These are phyloP conservation scores for Quercus dentata DNA, from an alignment of 306 rosid species.

Conservation along the genomic window DNA sequence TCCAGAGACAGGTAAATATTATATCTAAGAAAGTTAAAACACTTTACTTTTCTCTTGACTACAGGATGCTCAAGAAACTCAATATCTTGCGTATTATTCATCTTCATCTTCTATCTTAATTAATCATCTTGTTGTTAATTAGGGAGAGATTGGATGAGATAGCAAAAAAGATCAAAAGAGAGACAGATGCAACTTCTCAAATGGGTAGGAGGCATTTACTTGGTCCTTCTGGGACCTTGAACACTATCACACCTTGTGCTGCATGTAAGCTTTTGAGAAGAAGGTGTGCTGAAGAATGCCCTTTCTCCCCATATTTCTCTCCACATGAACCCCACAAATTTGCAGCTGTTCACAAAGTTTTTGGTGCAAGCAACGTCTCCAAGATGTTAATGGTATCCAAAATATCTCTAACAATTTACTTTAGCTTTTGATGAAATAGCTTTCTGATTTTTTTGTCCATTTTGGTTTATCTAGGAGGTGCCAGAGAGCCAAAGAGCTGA, in stretches of 20 bases:
- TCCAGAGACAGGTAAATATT: constrained; percentile 47
- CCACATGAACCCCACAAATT: constrained; percentile 91
- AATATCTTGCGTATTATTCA: neutral
- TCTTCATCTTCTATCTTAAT: neutral
- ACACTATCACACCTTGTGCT: constrained; percentile 87
- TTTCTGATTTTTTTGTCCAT: neutral
- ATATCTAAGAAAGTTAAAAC: neutral
- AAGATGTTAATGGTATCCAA: constrained; percentile 68
- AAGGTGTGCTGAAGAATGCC: constrained; percentile 91
- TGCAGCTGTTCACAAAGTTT: constrained; percentile 85
- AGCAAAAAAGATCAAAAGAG: constrained; percentile 40
- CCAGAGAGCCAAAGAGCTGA: constrained; percentile 75
- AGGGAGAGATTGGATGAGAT: constrained; percentile 67
- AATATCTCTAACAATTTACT: neutral
- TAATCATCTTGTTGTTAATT: constrained; percentile 9
- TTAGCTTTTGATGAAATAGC: neutral
- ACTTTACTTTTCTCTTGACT: neutral
- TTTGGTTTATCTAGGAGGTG: constrained; percentile 52
- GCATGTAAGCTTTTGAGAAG: constrained; percentile 95
- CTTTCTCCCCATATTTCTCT: constrained; percentile 90
- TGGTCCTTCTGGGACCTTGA: constrained; percentile 57
- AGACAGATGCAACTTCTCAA: constrained; percentile 36
- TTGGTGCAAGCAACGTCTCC: constrained; percentile 98
- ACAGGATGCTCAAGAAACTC: no score
- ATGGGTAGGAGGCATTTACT: constrained; percentile 57